A percentile compares a stretch with the other conserved stretches of the same genome.
Evolutionary conservation across 202 grass and related monocot species (phyloP).

Genomic region (Tripidium arundinaceum): DNA sequence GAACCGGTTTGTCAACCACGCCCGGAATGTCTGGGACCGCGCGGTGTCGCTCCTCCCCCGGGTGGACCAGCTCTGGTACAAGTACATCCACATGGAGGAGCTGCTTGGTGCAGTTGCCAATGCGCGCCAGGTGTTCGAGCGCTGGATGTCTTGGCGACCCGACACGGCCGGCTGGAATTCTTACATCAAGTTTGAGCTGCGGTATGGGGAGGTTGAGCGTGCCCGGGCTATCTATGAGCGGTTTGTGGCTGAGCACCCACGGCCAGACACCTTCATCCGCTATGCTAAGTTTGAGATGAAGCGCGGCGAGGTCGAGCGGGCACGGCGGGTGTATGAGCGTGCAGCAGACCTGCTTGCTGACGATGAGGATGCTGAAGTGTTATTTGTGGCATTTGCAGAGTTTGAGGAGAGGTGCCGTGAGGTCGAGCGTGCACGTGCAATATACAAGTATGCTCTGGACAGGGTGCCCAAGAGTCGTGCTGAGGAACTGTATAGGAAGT

Average conservation of each 20-base stretch:
- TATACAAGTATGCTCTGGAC: constrained; percentile 75
- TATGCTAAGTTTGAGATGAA: constrained; percentile 91
- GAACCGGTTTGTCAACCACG: constrained; percentile 66
- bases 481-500: constrained; percentile 75
- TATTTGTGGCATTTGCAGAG: constrained; percentile 81
- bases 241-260: constrained; percentile 63
- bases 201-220: constrained; percentile 70
- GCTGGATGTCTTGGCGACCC: constrained; percentile 80
- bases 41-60: constrained; percentile 74
- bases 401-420: constrained; percentile 79
- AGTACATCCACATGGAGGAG: constrained; percentile 98
- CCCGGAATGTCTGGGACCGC: constrained; percentile 86
- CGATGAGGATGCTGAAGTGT: constrained; percentile 70
- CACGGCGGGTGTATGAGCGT: constrained; percentile 63
- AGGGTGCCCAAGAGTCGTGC: constrained; percentile 70
- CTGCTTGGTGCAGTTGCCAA: constrained; percentile 55
- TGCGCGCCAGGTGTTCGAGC: constrained; percentile 81
- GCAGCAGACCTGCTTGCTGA: constrained; percentile 61
- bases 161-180: constrained; percentile 76
- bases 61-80: constrained; percentile 93
- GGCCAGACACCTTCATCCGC: constrained; percentile 70
- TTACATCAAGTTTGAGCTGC: constrained; percentile 87
- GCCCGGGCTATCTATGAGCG: constrained; percentile 68
- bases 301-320: constrained; percentile 63
- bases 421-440: constrained; percentile 58